Evolutionary conservation across 148 eudicot genomes (phyloP), one percentile per base, ranked within the genome.

Genomic region (Beta vulgaris): DNA sequence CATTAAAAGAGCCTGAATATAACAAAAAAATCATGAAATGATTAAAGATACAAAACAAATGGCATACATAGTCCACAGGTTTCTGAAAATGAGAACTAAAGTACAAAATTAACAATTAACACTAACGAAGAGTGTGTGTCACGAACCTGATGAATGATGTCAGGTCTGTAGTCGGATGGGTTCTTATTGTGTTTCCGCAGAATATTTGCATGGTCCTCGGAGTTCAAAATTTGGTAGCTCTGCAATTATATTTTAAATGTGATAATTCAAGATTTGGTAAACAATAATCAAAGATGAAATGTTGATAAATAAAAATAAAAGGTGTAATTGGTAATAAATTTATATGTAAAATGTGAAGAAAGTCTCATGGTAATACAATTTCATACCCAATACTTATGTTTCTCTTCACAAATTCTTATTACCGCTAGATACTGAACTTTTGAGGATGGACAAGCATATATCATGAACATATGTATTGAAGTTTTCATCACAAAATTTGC

Each of bases 151-250:
- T 91, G 92, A 81, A 87, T 87, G 75, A 93, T 94, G 84, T 94
- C 98, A 13, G 97, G 97, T 72, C 97, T 86, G 86, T 87, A 94
- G 32, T 91, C 91, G 60, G 87, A 91, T 44, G 97, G 96, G 70
- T 94, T 87, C 80, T 80, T 83, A 73, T 82, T 86, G 69, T 90
- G 88, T 76, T 83, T 90, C 80, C 68, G 73, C 68, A 91, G 75
- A 71, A 87, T 91, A 84, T 86, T 85, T 51, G 89, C 83, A 84
- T 93, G 98, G 31, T 93, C 90, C 58, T 94, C 97, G 2, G 98
- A 88, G 82, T 88, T 90, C 79, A 91, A 84, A 69, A 94, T 83
- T 78, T 90, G 89, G 79, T 90, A 94, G 3, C 69, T 80, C 97
- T 91, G 91, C 74, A 83, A 13, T 64, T 67, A 69, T 37, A 64